Evolutionary conservation across 768 basidiomycete species (phyloP).

Genomic region (Chalciporus sphaerocephalus): DNA sequence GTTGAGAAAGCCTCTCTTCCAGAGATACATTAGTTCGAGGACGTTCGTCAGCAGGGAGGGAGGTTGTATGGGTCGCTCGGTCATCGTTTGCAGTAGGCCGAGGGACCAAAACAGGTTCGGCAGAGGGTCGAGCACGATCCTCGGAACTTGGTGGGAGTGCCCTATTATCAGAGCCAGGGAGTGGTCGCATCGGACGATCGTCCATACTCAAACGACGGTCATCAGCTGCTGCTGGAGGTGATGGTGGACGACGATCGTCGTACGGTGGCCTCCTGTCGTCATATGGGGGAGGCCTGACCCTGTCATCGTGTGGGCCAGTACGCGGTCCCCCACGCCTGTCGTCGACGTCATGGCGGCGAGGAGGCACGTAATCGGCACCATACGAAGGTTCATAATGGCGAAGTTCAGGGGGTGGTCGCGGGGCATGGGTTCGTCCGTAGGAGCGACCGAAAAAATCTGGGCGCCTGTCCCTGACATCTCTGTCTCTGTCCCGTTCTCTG

Average conservation of each 20-base stretch:
- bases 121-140: constrained; percentile 18
- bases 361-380: constrained; percentile 30
- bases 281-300: constrained; percentile 22
- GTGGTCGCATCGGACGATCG: constrained; percentile 31
- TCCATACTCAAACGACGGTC: constrained; percentile 27
- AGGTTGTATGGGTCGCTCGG: constrained; percentile 18
- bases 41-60: constrained; percentile 25
- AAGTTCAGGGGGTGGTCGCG: constrained; percentile 43
- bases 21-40: constrained; percentile 26
- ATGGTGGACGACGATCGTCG: constrained; percentile 26
- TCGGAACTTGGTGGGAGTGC: constrained; percentile 12
- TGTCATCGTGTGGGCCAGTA: constrained; percentile 18
- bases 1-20: constrained; percentile 40
- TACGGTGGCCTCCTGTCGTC: constrained; percentile 31
- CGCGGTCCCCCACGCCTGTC: constrained; percentile 26
- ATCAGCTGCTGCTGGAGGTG: constrained; percentile 13
- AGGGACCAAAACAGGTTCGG: constrained; percentile 15
- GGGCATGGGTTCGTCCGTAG: constrained; percentile 37
- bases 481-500: constrained; percentile 32
- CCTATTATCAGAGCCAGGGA: constrained; percentile 19
- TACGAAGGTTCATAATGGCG: constrained; percentile 48
- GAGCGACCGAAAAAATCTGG: constrained; percentile 36
- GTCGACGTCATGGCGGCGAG: constrained; percentile 33
- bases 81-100: constrained; percentile 26
- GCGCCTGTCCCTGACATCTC: constrained; percentile 34